Evolutionary conservation across 257 asterid species (phyloP).

Genomic region (Nyctanthes arbortristis): DNA sequence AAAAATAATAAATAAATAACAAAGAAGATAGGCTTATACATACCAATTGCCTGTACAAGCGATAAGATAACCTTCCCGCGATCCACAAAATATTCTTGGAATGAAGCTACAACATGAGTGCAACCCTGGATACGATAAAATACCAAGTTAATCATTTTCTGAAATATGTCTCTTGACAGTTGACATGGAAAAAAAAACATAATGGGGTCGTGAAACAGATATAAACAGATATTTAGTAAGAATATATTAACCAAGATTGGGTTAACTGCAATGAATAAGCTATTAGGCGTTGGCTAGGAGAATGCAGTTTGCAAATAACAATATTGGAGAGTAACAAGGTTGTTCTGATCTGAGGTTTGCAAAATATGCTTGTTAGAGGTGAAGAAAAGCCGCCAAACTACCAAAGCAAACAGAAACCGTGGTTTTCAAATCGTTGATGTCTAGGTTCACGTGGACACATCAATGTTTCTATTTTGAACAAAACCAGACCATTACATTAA

Average conservation of each 20-base stretch:
- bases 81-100: constrained; percentile 53
- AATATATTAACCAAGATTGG: not conserved
- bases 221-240: not conserved
- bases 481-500: too few relatives aligned
- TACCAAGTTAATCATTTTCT: constrained; percentile 9
- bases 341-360: too few relatives aligned
- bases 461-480: too few relatives aligned
- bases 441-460: too few relatives aligned
- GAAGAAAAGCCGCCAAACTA: too few relatives aligned
- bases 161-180: not conserved
- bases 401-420: too few relatives aligned
- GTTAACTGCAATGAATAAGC: not conserved
- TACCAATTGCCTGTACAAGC: constrained; percentile 92
- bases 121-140: constrained; percentile 60
- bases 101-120: constrained; percentile 56
- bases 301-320: too few relatives aligned
- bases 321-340: too few relatives aligned
- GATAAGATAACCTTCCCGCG: constrained; percentile 62
- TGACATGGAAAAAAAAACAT: not conserved
- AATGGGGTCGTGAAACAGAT: too few relatives aligned
- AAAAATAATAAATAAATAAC: not conserved
- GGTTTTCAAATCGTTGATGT: too few relatives aligned
- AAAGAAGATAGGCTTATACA: constrained; percentile 5
- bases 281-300: too few relatives aligned
- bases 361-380: too few relatives aligned